phyloP scores from a whole-genome alignment of 768 basidiomycete species.

The Auriscalpium microsporum region DNA sequence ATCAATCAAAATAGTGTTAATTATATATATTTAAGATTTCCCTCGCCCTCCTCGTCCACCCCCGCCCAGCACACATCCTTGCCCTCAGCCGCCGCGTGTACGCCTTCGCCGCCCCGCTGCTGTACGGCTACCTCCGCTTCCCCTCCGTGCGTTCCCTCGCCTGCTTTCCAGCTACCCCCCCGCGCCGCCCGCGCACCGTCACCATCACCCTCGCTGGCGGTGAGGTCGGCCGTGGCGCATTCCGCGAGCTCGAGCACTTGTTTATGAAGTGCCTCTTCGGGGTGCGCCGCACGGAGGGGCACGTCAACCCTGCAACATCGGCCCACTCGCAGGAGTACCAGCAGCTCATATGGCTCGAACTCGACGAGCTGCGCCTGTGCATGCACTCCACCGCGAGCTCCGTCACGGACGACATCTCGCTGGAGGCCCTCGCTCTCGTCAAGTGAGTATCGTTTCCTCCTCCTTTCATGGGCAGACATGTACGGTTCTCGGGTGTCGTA shows the following conservation, averaged over 20 bases:
- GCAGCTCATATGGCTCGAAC: slow-evolving; percentile 1
- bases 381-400: slow-evolving; percentile 32
- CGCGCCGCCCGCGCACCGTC: slow-evolving; percentile 3
- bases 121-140: slow-evolving; percentile 7
- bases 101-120: slow-evolving; percentile 1
- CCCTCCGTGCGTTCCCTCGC: slow-evolving; percentile 4
- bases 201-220: slow-evolving; percentile 9
- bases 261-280: slow-evolving; percentile 3
- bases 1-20: background rate
- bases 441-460: slow-evolving; percentile 24
- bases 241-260: slow-evolving; percentile 6
- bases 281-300: background rate
- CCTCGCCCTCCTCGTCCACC: slow-evolving; percentile 1
- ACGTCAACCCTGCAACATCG: background rate
- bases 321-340: background rate
- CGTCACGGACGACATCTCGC: slow-evolving; percentile 21
- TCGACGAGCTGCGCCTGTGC: slow-evolving; percentile 28
- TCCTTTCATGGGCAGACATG: background rate
- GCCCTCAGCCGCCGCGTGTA: slow-evolving; percentile 10
- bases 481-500: slow-evolving; percentile 14
- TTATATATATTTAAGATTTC: background rate
- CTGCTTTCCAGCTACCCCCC: slow-evolving; percentile 1
- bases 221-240: slow-evolving; percentile 11
- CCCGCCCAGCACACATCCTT: slow-evolving; percentile 9
- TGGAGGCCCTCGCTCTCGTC: slow-evolving; percentile 24